phyloP scores from a whole-genome alignment of 768 basidiomycete species.

The Lentinula sp. region DNA sequence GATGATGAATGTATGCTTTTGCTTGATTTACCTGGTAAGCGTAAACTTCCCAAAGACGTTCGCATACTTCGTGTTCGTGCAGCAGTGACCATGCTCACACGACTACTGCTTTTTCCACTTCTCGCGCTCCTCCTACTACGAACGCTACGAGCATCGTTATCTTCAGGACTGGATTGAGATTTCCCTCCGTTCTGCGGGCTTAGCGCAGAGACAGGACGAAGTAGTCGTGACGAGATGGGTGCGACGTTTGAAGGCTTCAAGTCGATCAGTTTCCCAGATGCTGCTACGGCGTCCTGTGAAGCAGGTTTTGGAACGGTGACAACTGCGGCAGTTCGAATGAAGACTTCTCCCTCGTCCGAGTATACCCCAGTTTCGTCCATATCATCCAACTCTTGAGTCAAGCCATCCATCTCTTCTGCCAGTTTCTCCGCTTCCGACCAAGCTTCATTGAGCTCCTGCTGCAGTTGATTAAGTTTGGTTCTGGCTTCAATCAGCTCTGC shows the following conservation, averaged over 20 bases:
- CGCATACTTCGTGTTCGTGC: conserved; percentile 61
- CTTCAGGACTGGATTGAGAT: conserved; percentile 13
- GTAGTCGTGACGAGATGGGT: conserved; percentile 5
- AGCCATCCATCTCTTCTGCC: conserved; percentile 66
- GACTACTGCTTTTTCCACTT: conserved; percentile 18
- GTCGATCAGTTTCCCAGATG: conserved; percentile 8
- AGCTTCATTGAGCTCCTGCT: conserved; percentile 72
- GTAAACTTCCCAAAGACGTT: conserved; percentile 60
- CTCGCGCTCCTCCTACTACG: conserved; percentile 28
- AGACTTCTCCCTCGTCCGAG: conserved; percentile 21
- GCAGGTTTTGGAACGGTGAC: conserved; percentile 30
- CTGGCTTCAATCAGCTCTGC: conserved; percentile 46
- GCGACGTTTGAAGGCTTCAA: conserved; percentile 9
- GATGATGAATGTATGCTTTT: conserved; percentile 19
- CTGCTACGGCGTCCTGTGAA: conserved; percentile 9
- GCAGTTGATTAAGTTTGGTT: conserved; percentile 38
- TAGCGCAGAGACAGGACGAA: background rate
- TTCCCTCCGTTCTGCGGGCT: background rate
- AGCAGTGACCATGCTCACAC: conserved; percentile 46
- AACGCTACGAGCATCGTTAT: conserved; percentile 27
- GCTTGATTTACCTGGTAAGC: conserved; percentile 37
- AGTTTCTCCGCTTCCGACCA: conserved; percentile 75
- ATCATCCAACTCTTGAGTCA: conserved; percentile 67
- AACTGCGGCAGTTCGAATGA: conserved; percentile 43
- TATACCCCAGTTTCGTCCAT: conserved; percentile 14